Percentiles rank a stretch among this genome's conserved stretches.
Evolutionary conservation across 1,284 basidiomycete genomes (phyloP).

Genomic region (Cystobasidium pallidum): DNA sequence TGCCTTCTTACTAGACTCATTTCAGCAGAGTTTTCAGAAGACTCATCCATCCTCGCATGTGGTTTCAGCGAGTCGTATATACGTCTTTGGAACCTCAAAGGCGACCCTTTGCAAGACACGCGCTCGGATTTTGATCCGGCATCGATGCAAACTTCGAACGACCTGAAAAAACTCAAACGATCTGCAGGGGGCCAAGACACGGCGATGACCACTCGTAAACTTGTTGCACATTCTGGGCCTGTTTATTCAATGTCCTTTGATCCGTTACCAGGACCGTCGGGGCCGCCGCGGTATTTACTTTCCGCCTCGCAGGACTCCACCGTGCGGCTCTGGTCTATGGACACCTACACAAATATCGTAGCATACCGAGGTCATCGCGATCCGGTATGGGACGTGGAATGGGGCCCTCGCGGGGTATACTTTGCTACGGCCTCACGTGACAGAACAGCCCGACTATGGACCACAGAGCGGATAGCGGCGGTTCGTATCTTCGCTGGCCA

Average conservation of each 20-base stretch:
- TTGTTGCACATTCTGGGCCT: constrained; percentile 94
- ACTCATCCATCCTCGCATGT: constrained; percentile 91
- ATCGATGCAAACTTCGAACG: constrained; percentile 70
- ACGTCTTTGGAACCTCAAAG: constrained; percentile 91
- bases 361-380: constrained; percentile 96
- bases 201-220: constrained; percentile 72
- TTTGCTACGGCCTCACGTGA: constrained; percentile 95
- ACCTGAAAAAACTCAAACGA: constrained; percentile 11
- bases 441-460: constrained; percentile 93
- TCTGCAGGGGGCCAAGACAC: constrained; percentile 29
- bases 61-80: constrained; percentile 97
- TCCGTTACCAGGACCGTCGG: constrained; percentile 81
- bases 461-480: constrained; percentile 84
- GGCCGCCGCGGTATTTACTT: constrained; percentile 81
- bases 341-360: constrained; percentile 90
- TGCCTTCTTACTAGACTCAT: constrained; percentile 58
- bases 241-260: constrained; percentile 95
- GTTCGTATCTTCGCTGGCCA: constrained; percentile 94
- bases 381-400: constrained; percentile 98
- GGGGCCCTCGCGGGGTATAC: constrained; percentile 97
- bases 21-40: constrained; percentile 84
- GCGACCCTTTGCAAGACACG: constrained; percentile 79
- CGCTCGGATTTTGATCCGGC: constrained; percentile 73
- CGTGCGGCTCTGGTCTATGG: constrained; percentile 89
- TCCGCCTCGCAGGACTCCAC: constrained; percentile 94